A percentile compares a stretch with the other conserved stretches of the same genome.
Evolutionary conservation across 2,329 filamentous ascomycete genomes (phyloP).

Genomic region (Aspergillus candidus): DNA sequence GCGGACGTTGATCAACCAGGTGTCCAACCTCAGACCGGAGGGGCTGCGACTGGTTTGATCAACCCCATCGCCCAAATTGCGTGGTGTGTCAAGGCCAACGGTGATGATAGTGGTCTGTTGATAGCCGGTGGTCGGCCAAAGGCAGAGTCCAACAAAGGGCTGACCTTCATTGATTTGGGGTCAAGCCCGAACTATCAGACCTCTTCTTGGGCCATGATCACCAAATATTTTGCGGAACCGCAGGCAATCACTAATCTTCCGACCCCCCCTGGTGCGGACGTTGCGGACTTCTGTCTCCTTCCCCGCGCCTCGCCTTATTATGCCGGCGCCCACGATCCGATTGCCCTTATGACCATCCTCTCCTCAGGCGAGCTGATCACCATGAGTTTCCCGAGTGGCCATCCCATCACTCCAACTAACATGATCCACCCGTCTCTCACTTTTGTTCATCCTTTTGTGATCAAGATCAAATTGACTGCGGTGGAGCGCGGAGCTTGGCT

Average conservation of each 20-base stretch:
- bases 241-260: constrained; percentile 66
- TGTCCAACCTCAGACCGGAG: constrained; percentile 39
- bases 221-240: constrained; percentile 69
- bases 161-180: constrained; percentile 87
- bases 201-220: constrained; percentile 77
- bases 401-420: constrained; percentile 85
- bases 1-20: constrained; percentile 65
- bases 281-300: constrained; percentile 75
- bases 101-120: constrained; percentile 84
- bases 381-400: constrained; percentile 84
- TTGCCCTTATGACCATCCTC: constrained; percentile 72
- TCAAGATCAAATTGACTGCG: constrained; percentile 62
- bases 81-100: constrained; percentile 93
- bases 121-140: constrained; percentile 73
- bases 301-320: constrained; percentile 81
- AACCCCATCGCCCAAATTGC: constrained; percentile 72
- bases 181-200: constrained; percentile 85
- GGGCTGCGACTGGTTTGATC: constrained; percentile 51
- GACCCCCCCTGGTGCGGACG: constrained; percentile 69
- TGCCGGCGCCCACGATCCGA: constrained; percentile 79
- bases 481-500: constrained; percentile 80
- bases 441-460: constrained; percentile 85
- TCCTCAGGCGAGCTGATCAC: constrained; percentile 85
- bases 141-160: constrained; percentile 62
- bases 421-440: constrained; percentile 82